These are phyloP conservation scores for Botrytis galanthina DNA, from an alignment of 2,329 filamentous ascomycete genomes.

Conservation along the genomic window DNA sequence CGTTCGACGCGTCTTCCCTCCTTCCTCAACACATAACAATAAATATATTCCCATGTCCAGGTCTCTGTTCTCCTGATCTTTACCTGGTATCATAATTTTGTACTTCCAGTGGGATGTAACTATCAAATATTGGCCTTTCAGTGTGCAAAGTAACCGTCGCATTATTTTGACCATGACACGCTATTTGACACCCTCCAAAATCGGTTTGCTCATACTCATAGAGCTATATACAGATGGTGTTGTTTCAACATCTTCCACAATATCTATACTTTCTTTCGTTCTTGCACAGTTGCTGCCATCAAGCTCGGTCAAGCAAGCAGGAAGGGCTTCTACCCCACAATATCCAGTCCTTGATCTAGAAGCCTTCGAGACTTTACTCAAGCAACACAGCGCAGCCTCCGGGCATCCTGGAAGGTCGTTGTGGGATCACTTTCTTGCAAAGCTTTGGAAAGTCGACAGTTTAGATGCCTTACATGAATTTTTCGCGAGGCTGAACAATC, in stretches of 20 bases:
- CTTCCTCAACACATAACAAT: neutral
- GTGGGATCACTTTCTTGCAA: constrained; percentile 82
- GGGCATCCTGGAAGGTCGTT: constrained; percentile 72
- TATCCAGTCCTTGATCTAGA: constrained; percentile 52
- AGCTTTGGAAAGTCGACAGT: constrained; percentile 80
- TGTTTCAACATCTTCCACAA: constrained; percentile 66
- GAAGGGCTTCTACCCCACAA: constrained; percentile 37
- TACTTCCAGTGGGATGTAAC: neutral
- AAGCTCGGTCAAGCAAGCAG: constrained; percentile 36
- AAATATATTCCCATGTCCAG: neutral
- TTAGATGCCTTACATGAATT: constrained; percentile 78
- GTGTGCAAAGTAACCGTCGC: neutral
- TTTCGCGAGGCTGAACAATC: constrained; percentile 57
- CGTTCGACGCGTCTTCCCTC: constrained; percentile 6
- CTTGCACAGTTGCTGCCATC: constrained; percentile 64
- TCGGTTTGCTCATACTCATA: constrained; percentile 77
- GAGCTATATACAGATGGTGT: constrained; percentile 74
- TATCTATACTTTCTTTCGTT: constrained; percentile 77
- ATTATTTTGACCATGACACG: constrained; percentile 58
- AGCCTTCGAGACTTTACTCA: constrained; percentile 59
- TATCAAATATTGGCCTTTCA: neutral
- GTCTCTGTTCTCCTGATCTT: neutral
- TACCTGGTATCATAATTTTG: neutral
- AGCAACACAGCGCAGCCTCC: constrained; percentile 50
- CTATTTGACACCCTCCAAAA: constrained; percentile 84